Evolutionary conservation across 441 rosid genomes (phyloP).

Genomic region (Erodium chrysanthum): DNA sequence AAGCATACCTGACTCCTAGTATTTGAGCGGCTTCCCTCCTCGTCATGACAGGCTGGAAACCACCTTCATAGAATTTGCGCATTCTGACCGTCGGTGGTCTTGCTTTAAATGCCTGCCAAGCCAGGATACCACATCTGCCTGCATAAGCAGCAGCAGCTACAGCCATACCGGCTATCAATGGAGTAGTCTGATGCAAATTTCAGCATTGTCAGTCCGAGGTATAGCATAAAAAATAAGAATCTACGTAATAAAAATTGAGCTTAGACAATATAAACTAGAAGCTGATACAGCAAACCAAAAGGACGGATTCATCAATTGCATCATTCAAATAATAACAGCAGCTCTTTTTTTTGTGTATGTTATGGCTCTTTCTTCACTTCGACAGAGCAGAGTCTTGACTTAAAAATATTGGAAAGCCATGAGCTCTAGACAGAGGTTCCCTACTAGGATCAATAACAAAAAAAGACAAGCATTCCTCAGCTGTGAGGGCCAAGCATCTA

Average conservation of each 20-base stretch:
- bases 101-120: conserved; percentile 58
- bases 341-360: no score
- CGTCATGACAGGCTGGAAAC: conserved; percentile 51
- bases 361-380: no score
- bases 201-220: background rate
- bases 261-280: background rate
- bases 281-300: background rate
- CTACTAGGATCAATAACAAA: no score
- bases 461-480: no score
- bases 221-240: background rate
- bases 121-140: conserved; percentile 44
- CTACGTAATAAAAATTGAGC: background rate
- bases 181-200: conserved; percentile 32
- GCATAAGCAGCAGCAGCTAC: conserved; percentile 64
- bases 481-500: no score
- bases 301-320: background rate
- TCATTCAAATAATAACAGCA: no score
- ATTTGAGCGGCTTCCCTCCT: conserved; percentile 55
- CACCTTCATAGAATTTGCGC: conserved; percentile 54
- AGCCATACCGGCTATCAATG: conserved; percentile 44
- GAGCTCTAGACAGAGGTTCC: no score
- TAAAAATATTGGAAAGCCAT: no score
- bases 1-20: conserved; percentile 52
- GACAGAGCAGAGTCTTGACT: no score
- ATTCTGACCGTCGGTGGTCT: conserved; percentile 41